Evolutionary conservation across 192 early-diverging fungal genomes (phyloP).

Genomic region (Umbelopsis sp.): DNA sequence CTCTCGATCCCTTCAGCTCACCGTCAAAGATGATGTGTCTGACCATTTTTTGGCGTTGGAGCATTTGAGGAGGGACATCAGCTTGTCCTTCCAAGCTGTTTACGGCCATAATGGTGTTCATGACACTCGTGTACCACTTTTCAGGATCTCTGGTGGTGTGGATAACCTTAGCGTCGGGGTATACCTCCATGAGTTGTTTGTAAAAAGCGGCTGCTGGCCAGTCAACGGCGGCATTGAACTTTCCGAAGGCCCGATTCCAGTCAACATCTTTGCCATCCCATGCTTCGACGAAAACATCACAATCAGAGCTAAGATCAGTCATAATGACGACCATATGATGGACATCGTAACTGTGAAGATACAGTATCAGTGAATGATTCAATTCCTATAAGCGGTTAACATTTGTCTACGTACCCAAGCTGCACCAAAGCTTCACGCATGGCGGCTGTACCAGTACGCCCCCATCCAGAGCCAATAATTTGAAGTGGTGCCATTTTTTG

Average conservation of each 20-base stretch:
- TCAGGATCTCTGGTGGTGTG: constrained; percentile 23
- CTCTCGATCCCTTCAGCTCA: background rate
- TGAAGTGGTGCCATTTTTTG: constrained; percentile 27
- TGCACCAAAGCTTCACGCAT: constrained; percentile 23
- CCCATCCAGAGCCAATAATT: constrained; percentile 30
- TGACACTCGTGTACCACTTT: constrained; percentile 20
- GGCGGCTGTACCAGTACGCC: constrained; percentile 29
- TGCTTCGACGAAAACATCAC: background rate
- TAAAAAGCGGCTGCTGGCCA: constrained; percentile 21
- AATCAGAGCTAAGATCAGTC: constrained; percentile 10
- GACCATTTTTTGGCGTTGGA: background rate
- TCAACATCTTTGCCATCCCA: constrained; percentile 13
- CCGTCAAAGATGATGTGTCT: background rate
- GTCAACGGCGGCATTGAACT: constrained; percentile 26
- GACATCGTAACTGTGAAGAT: constrained; percentile 13
- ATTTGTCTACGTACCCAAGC: constrained; percentile 15
- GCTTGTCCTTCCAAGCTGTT: background rate
- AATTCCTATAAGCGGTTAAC: background rate
- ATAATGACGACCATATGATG: constrained; percentile 22
- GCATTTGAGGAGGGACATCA: background rate
- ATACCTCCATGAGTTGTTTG: constrained; percentile 17
- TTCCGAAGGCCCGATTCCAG: constrained; percentile 13
- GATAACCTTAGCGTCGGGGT: constrained; percentile 33
- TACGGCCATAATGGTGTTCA: background rate
- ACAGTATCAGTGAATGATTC: too few species aligned